Evolutionary conservation across 2,329 filamentous ascomycete genomes (phyloP), one percentile per base, ranked within the genome.

Genomic region (Ascochyta pisi): DNA sequence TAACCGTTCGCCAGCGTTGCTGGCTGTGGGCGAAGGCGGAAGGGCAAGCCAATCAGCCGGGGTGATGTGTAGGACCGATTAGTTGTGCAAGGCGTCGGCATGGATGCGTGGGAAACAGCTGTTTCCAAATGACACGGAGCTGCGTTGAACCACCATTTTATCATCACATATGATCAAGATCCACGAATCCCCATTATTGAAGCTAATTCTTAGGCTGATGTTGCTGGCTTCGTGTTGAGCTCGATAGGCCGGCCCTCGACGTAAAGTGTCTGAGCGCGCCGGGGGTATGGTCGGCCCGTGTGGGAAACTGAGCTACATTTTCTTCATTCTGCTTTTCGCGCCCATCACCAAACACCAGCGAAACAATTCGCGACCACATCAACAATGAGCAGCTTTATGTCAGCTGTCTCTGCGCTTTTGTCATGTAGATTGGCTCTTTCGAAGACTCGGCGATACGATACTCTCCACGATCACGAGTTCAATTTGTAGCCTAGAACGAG

Each of bases 391-490:
- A 52, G 48, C 48, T 57, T 57, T 22, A 57, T 57, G 48, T 48
- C 54, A 44, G 54, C 39, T 48, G 48, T 43, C 13, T 51, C 27
- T 26, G 31, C 33, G 31, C 15, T 45, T 6, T 50, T 55, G 7
- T 38, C 38, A 35, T 50, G 47, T 58, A 65, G 51, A 62, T 60
- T 79, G 90, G 91, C 90, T 88, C 90, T 90, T 90, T 95, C 91
- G 91, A 95, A 95, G 91, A 91, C 92, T 92, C 90, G 80, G 82
- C 83, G 88, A 83, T 81, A 78, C 77, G 73, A 80, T 81, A 81
- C 76, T 82, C 69, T 84, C 76, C 85, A 91, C 88, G 86, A 89
- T 87, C 85, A 82, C 90, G 83, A 92, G 90, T 94, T 91, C 94
- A 93, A 87, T 87, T 86, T 89, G 79, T 80, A 85, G 90, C 90